Evolutionary conservation across 1,284 basidiomycete species (phyloP).

Genomic region (Ceraceosorus guamensis): DNA sequence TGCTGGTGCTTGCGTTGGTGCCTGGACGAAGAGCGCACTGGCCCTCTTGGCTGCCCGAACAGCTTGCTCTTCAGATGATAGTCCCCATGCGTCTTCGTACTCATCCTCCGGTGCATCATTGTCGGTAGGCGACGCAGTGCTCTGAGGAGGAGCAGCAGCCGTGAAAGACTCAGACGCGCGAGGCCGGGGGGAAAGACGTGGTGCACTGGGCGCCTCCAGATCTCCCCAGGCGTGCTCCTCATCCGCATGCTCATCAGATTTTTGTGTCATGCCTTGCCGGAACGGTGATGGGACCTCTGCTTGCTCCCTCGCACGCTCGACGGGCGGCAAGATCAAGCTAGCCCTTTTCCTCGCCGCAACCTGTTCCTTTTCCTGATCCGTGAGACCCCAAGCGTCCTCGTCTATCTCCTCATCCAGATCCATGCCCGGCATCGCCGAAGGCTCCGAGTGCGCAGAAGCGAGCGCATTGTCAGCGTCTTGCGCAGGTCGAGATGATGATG

Average conservation of each 20-base stretch:
- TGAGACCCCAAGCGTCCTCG: conserved; percentile 31
- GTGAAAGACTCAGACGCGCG: too few species aligned
- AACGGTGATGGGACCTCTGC: neutral
- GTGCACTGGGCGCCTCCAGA: too few species aligned
- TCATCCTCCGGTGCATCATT: conserved; percentile 1
- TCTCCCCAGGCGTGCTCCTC: too few species aligned
- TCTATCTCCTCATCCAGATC: conserved; percentile 4
- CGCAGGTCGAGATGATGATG: neutral
- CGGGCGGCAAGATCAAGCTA: neutral
- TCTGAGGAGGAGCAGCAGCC: neutral
- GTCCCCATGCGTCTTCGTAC: conserved; percentile 28
- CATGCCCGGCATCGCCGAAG: neutral
- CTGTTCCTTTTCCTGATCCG: conserved; percentile 17
- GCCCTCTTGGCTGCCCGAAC: conserved; percentile 12
- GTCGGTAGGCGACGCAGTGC: neutral
- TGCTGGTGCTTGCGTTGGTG: neutral
- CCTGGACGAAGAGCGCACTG: conserved; percentile 1
- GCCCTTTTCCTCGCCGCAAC: too few species aligned
- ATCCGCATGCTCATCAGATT: neutral
- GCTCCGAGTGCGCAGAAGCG: neutral
- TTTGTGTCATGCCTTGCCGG: neutral
- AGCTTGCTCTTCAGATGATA: conserved; percentile 19
- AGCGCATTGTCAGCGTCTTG: neutral
- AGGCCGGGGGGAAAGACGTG: too few species aligned
- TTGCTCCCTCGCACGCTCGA: neutral